These are phyloP conservation scores for Fusarium sp. DNA, from an alignment of 2,329 filamentous ascomycete genomes.

Conservation along the genomic window DNA sequence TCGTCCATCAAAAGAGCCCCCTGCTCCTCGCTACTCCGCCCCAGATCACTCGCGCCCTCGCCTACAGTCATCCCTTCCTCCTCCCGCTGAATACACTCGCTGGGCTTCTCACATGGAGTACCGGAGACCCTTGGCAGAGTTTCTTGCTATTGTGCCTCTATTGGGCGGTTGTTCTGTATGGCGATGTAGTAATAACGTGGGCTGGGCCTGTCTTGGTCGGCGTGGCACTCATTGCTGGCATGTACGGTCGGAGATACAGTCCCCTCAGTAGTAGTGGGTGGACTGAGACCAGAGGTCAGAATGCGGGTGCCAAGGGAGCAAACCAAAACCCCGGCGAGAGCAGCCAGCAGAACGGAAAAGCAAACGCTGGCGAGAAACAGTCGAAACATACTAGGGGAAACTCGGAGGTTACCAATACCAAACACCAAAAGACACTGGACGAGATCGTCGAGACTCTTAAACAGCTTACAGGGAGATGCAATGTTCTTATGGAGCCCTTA, in stretches of 20 bases:
- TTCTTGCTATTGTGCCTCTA: constrained; percentile 88
- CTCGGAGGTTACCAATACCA: constrained; percentile 73
- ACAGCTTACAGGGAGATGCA: constrained; percentile 90
- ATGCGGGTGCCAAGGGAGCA: constrained; percentile 39
- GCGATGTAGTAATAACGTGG: constrained; percentile 83
- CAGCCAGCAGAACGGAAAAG: constrained; percentile 47
- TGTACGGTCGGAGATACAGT: constrained; percentile 92
- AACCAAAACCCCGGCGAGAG: constrained; percentile 35
- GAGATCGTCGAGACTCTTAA: constrained; percentile 96
- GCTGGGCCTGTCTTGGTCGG: constrained; percentile 89
- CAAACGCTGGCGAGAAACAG: constrained; percentile 47
- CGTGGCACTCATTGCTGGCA: constrained; percentile 83
- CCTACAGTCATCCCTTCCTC: constrained; percentile 95
- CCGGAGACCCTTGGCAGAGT: constrained; percentile 95
- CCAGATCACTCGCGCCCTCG: constrained; percentile 91
- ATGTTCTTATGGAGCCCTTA: constrained; percentile 90
- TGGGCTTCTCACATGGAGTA: constrained; percentile 93
- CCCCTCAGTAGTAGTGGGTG: constrained; percentile 89
- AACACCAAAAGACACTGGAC: constrained; percentile 93
- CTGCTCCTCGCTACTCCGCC: constrained; percentile 93
- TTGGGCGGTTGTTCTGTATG: constrained; percentile 89
- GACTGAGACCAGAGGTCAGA: constrained; percentile 62
- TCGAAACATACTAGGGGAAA: constrained; percentile 59
- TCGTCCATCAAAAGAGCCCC: constrained; percentile 97
- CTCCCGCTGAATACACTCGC: constrained; percentile 87